Percentiles rank a stretch among this genome's conserved stretches.
Evolutionary conservation across 2,329 filamentous ascomycete genomes (phyloP).

Genomic region (Lithohypha guttulata): DNA sequence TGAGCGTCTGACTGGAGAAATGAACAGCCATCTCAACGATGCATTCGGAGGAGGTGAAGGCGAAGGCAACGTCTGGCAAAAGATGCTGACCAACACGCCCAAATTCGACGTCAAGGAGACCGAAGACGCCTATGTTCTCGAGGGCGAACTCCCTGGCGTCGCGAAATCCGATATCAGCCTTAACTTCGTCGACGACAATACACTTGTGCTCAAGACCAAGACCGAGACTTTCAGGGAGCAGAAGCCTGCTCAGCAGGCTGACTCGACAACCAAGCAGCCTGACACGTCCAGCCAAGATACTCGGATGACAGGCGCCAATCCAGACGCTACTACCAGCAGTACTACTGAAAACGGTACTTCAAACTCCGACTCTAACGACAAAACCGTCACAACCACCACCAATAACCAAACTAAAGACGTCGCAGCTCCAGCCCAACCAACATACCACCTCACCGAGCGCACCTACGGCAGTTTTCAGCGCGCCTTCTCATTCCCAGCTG

Average conservation of each 20-base stretch:
- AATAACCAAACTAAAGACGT: constrained; percentile 21
- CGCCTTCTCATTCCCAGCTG: constrained; percentile 47
- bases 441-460: constrained; percentile 52
- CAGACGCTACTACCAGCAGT: constrained; percentile 4
- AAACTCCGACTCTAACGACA: too few relatives aligned
- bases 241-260: background rate
- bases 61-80: constrained; percentile 5
- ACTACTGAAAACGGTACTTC: too few relatives aligned
- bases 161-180: constrained; percentile 36
- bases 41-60: constrained; percentile 11
- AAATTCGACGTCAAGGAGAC: constrained; percentile 39
- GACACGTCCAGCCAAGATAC: too few relatives aligned
- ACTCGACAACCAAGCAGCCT: too few relatives aligned
- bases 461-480: constrained; percentile 50
- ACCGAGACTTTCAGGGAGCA: constrained; percentile 29
- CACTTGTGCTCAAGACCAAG: constrained; percentile 36
- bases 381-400: constrained; percentile 8
- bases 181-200: constrained; percentile 38
- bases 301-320: background rate
- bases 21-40: constrained; percentile 3
- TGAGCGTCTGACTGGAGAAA: constrained; percentile 12
- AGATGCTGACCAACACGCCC: constrained; percentile 29
- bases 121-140: constrained; percentile 34
- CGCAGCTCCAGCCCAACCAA: constrained; percentile 23
- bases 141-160: constrained; percentile 41